Conservation (phyloP, 2,329 filamentous ascomycete genomes). For the Sordariomycetes sp. region DNA sequence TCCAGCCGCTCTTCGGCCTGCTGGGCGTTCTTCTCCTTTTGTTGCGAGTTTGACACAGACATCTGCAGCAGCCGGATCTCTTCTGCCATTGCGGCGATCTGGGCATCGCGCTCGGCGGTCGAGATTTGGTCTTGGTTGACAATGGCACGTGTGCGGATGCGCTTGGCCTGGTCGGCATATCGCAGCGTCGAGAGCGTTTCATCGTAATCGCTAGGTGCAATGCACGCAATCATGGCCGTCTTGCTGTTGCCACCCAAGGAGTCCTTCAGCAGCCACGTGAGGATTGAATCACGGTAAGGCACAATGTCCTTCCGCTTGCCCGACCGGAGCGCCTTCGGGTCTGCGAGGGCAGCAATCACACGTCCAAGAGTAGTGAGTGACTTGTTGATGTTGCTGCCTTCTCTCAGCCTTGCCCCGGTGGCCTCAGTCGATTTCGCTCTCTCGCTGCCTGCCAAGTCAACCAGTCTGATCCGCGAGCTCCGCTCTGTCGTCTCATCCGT, state of each 20-base stretch:
- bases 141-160: conserved; percentile 85
- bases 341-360: conserved; percentile 85
- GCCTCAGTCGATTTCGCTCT: conserved; percentile 93
- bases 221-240: conserved; percentile 98
- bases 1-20: conserved; percentile 78
- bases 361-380: conserved; percentile 91
- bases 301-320: conserved; percentile 59
- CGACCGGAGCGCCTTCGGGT: conserved; percentile 48
- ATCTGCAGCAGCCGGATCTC: conserved; percentile 84
- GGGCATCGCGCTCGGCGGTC: conserved; percentile 84
- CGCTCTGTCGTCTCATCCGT: conserved; percentile 98
- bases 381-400: conserved; percentile 98
- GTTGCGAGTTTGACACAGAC: conserved; percentile 55
- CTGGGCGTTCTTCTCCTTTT: conserved; percentile 66
- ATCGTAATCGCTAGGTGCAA: conserved; percentile 91
- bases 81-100: conserved; percentile 90
- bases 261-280: conserved; percentile 86
- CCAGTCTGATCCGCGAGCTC: conserved; percentile 84
- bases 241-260: conserved; percentile 94
- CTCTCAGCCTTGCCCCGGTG: conserved; percentile 79
- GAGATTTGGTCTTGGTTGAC: conserved; percentile 95
- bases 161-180: conserved; percentile 96
- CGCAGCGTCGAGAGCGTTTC: conserved; percentile 93
- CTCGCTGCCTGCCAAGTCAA: conserved; percentile 92
- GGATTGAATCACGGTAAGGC: conserved; percentile 83